phyloP scores from a whole-genome alignment of 2,329 filamentous ascomycete genomes.

The Trichoderma arundinaceum region DNA sequence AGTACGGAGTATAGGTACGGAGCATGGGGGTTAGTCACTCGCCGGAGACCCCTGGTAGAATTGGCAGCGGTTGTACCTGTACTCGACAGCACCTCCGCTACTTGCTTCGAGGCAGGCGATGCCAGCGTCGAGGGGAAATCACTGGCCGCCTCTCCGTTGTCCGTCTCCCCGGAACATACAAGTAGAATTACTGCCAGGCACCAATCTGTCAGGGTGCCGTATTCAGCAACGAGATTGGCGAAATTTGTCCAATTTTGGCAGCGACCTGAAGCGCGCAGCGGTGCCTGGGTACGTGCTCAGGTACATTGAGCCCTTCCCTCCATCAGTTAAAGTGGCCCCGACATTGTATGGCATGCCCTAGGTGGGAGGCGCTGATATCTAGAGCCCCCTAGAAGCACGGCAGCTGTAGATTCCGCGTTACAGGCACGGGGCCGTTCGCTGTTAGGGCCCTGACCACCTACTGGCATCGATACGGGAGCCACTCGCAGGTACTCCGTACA shows the following conservation, averaged over 20 bases:
- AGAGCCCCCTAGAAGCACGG: slow-evolving; percentile 16
- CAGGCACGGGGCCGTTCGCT: not conserved
- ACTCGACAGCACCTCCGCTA: too few relatives aligned
- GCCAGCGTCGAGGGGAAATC: not conserved
- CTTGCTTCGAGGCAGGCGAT: not conserved
- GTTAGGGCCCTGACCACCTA: slow-evolving; percentile 7
- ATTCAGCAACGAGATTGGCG: slow-evolving; percentile 18
- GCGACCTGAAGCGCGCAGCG: slow-evolving; percentile 15
- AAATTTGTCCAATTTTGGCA: slow-evolving; percentile 20
- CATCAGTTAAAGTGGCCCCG: not conserved
- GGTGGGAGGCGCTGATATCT: not conserved
- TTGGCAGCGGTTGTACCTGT: too few relatives aligned
- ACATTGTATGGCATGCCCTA: slow-evolving; percentile 6
- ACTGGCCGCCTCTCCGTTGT: not conserved
- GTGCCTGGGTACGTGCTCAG: not conserved
- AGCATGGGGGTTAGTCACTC: not conserved
- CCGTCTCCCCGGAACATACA: not conserved
- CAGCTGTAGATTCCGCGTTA: slow-evolving; percentile 22
- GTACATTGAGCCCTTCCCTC: too few relatives aligned
- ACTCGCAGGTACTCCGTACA: too few relatives aligned
- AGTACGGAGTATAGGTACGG: not conserved
- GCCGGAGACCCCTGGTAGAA: too few relatives aligned
- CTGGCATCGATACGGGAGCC: slow-evolving; percentile 2
- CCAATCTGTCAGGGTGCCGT: not conserved
- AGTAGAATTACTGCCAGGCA: not conserved